A percentile compares a stretch with the other conserved stretches of the same genome.
Evolutionary conservation across 1,284 basidiomycete species (phyloP).

Genomic region (Apiotrichum gamsii): DNA sequence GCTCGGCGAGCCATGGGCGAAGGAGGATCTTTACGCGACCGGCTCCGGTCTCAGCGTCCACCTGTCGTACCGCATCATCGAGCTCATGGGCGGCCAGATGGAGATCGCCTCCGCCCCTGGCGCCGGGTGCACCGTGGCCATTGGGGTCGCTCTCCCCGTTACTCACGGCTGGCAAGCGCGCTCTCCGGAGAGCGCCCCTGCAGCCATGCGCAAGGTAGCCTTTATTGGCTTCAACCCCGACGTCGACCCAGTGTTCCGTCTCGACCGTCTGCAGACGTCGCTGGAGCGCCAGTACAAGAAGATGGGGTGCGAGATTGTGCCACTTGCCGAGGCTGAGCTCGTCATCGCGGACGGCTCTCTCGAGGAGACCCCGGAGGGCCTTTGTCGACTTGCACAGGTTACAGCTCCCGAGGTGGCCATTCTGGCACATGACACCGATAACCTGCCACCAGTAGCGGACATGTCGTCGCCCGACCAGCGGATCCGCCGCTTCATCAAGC

Average conservation of each 20-base stretch:
- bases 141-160: constrained; percentile 36
- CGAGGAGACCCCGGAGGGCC: constrained; percentile 17
- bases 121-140: constrained; percentile 33
- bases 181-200: not conserved
- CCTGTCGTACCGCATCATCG: constrained; percentile 42
- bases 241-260: constrained; percentile 1
- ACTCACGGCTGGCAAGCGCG: not conserved
- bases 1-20: constrained; percentile 35
- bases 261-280: constrained; percentile 18
- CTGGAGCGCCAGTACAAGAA: constrained; percentile 30
- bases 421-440: constrained; percentile 25
- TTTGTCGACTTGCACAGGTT: constrained; percentile 13
- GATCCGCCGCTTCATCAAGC: constrained; percentile 32
- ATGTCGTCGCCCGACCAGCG: not conserved
- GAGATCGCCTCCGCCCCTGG: constrained; percentile 39
- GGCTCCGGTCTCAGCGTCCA: constrained; percentile 41
- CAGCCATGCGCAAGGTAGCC: constrained; percentile 21
- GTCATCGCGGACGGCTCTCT: constrained; percentile 28
- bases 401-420: constrained; percentile 30
- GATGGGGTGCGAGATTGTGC: constrained; percentile 30
- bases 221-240: constrained; percentile 29
- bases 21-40: constrained; percentile 40
- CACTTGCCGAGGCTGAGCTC: constrained; percentile 29
- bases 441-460: not conserved
- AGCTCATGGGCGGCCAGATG: constrained; percentile 42